Evolutionary conservation across 2,329 filamentous ascomycete genomes (phyloP).

Genomic region (Hansfordia pulvinata): DNA sequence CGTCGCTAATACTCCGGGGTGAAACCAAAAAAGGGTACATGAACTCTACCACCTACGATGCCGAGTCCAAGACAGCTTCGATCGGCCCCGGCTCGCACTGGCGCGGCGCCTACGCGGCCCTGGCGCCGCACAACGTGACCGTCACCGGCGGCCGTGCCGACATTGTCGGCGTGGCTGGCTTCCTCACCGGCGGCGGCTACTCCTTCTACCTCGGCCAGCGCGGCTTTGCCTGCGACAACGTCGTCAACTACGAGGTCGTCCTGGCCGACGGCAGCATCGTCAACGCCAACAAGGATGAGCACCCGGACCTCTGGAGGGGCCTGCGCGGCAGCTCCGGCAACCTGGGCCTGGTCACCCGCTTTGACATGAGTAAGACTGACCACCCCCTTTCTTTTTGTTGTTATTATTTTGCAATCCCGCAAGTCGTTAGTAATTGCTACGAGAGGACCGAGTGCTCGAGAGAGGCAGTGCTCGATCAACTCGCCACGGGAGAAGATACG

Average conservation of each 20-base stretch:
- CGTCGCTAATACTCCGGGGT: too few species aligned
- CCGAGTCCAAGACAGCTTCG: slow-evolving; percentile 12
- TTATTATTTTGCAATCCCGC: too few species aligned
- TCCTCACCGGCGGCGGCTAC: slow-evolving; percentile 14
- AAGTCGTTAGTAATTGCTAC: too few species aligned
- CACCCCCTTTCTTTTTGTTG: too few species aligned
- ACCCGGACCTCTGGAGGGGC: slow-evolving; percentile 25
- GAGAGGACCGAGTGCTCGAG: background rate
- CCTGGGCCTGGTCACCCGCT: slow-evolving; percentile 17
- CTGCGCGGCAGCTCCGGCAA: slow-evolving; percentile 28
- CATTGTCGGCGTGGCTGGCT: slow-evolving; percentile 14
- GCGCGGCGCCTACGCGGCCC: slow-evolving; percentile 11
- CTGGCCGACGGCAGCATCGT: slow-evolving; percentile 24
- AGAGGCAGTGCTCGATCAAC: too few species aligned
- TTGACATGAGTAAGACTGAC: slow-evolving; percentile 2
- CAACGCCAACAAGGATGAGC: slow-evolving; percentile 17
- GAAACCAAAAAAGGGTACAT: too few species aligned
- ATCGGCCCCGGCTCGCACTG: slow-evolving; percentile 16
- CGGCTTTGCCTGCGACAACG: slow-evolving; percentile 26
- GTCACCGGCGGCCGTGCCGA: slow-evolving; percentile 12
- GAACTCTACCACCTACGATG: slow-evolving; percentile 17
- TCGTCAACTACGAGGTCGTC: slow-evolving; percentile 25
- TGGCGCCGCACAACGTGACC: slow-evolving; percentile 11
- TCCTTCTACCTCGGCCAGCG: slow-evolving; percentile 12
- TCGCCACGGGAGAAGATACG: too few species aligned